Evolutionary conservation across 306 rosid genomes (phyloP), one percentile per base, ranked within the genome.

Genomic region (Luffa aegyptiaca): DNA sequence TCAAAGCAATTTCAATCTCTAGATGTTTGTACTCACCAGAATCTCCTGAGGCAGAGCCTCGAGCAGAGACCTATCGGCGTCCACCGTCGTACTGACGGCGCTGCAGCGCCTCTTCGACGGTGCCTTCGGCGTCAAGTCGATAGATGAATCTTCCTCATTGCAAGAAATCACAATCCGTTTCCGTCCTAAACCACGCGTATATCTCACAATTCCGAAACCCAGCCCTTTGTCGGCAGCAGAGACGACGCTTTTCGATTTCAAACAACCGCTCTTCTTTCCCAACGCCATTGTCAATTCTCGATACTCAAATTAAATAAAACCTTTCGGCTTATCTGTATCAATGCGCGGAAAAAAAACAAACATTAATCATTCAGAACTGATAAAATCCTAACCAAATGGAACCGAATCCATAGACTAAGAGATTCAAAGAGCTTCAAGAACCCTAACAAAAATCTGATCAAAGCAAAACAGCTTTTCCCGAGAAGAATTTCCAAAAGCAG

Each of bases 1-100:
- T 39, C 17, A 7, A 68, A 68, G 8, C 56, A 6, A 70, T 70
- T 31, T 56, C 66, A 41, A 77, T 46, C 20, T 9, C 35, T 14
- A 12, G 62, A 80, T 42, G 1, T 36, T 37, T 20, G 49, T 11
- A 84, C 88, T 90, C 42, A 93, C 98, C 93, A 90, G 80, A 87
- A 92, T 57, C 17, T 93, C 97, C 76, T 55, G 89, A 78, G 96
- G 96, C 79, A 92, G 77, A 49, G 91, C 82, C 85, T 93, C 93
- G 4, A 93, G 87, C 37, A 9, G 80, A 70, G 92, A 86, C 48
- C 13, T 62, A 2, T 80, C 82, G 66, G 79, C 53, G 6, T 65
- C 82, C 16, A 26, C 35, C 45, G 13, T 69, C 70, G 14, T 77
- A 18, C 42, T 21, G 12, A 37, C 81, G 6, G 21, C 83, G 17